Evolutionary conservation across 2,329 filamentous ascomycete genomes (phyloP).

Genomic region (Neocucurbitaria cava): DNA sequence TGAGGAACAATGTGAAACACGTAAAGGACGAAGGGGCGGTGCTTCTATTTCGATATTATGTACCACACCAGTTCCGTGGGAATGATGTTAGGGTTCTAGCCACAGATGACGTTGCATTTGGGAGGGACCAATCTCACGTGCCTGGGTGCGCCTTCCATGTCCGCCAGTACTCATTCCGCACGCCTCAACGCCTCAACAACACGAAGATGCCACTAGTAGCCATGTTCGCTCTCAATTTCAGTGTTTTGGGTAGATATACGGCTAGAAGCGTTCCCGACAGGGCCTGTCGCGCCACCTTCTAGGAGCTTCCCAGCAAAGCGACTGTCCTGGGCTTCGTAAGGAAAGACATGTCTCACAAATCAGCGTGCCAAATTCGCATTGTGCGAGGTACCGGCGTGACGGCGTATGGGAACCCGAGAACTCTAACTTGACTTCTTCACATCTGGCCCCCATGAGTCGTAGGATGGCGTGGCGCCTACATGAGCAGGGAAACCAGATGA

Average conservation of each 20-base stretch:
- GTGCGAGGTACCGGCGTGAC: constrained; percentile 14
- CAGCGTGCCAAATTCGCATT: constrained; percentile 2
- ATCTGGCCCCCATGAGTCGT: background rate
- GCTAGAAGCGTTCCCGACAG: too few relatives aligned
- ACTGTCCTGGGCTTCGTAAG: background rate
- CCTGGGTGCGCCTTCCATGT: too few relatives aligned
- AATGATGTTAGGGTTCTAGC: too few relatives aligned
- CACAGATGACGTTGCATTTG: too few relatives aligned
- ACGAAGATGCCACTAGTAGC: too few relatives aligned
- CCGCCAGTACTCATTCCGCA: too few relatives aligned
- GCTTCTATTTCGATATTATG: background rate
- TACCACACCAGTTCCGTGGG: too few relatives aligned
- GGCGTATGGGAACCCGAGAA: constrained; percentile 20
- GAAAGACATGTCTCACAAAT: constrained; percentile 15
- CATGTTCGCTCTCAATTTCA: too few relatives aligned
- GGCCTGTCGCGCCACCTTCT: background rate
- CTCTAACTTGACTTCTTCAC: constrained; percentile 25
- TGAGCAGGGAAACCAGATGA: background rate
- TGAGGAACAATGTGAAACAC: background rate
- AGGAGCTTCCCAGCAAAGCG: background rate
- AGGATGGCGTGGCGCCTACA: background rate
- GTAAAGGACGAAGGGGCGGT: background rate
- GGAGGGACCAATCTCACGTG: too few relatives aligned
- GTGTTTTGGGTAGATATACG: too few relatives aligned
- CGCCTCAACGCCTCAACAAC: too few relatives aligned